Evolutionary conservation across 106 monocot genomes (phyloP).

Genomic region (Allium fistulosum): DNA sequence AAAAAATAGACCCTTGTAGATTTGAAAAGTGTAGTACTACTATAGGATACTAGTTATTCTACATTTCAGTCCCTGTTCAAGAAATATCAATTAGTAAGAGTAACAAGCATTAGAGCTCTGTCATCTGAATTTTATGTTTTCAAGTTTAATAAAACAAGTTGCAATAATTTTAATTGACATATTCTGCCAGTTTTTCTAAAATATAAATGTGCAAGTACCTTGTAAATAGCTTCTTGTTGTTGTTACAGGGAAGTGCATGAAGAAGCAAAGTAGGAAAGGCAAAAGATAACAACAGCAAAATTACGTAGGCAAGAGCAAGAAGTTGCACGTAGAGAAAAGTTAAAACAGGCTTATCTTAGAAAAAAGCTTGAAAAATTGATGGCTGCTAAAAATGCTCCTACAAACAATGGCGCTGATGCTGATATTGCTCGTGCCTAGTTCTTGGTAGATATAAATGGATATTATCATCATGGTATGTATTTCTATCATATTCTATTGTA

Average conservation of each 20-base stretch:
- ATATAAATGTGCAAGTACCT: not conserved
- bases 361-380: slow-evolving; percentile 73
- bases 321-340: slow-evolving; percentile 68
- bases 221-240: not conserved
- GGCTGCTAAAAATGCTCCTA: slow-evolving; percentile 24
- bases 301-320: slow-evolving; percentile 70
- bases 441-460: not conserved
- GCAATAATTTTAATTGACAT: not conserved
- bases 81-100: not conserved
- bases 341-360: slow-evolving; percentile 80
- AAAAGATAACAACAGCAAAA: slow-evolving; percentile 53
- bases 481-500: not conserved
- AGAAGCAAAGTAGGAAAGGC: slow-evolving; percentile 75
- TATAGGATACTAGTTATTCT: too few species aligned
- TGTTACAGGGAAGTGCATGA: slow-evolving; percentile 85
- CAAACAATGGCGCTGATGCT: not conserved
- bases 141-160: not conserved
- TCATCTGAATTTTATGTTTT: not conserved
- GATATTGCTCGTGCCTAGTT: not conserved
- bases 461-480: not conserved
- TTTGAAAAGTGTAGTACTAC: too few species aligned
- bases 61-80: too few species aligned
- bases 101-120: not conserved
- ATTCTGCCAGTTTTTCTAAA: not conserved
- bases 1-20: too few species aligned